Percentiles rank a stretch among this genome's conserved stretches.
Evolutionary conservation across 257 asterid species (phyloP).

Genomic region (Solanum lycopersicoides): DNA sequence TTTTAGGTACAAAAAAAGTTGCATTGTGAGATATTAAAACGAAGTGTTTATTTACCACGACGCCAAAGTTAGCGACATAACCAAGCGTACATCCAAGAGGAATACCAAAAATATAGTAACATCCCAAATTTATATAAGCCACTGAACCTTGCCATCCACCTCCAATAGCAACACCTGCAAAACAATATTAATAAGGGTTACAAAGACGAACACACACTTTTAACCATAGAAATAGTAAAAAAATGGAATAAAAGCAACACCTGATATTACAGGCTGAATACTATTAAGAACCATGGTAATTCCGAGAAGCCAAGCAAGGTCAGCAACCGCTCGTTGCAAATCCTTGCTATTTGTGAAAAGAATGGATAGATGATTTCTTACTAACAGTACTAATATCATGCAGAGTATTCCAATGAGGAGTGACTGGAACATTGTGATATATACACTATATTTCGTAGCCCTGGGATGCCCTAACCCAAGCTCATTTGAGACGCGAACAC

Average conservation of each 20-base stretch:
- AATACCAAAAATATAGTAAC: constrained; percentile 53
- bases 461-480: too few relatives aligned
- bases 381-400: constrained; percentile 38
- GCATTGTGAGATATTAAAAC: too few relatives aligned
- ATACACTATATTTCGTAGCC: too few relatives aligned
- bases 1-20: not conserved
- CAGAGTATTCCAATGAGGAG: constrained; percentile 51
- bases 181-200: not conserved
- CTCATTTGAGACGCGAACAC: too few relatives aligned
- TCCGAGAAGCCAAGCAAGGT: constrained; percentile 53
- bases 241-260: constrained; percentile 1
- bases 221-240: not conserved
- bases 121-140: constrained; percentile 55
- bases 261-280: constrained; percentile 79
- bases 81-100: constrained; percentile 33
- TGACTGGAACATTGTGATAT: too few relatives aligned
- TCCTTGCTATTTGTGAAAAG: constrained; percentile 49
- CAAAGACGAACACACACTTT: not conserved
- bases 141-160: constrained; percentile 82
- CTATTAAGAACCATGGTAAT: constrained; percentile 79
- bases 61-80: constrained; percentile 23
- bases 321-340: constrained; percentile 51
- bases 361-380: constrained; percentile 32
- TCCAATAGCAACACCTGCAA: constrained; percentile 67
- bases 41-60: constrained; percentile 16